Evolutionary conservation across 2,329 filamentous ascomycete genomes (phyloP).

Genomic region (Fusarium burgessii): DNA sequence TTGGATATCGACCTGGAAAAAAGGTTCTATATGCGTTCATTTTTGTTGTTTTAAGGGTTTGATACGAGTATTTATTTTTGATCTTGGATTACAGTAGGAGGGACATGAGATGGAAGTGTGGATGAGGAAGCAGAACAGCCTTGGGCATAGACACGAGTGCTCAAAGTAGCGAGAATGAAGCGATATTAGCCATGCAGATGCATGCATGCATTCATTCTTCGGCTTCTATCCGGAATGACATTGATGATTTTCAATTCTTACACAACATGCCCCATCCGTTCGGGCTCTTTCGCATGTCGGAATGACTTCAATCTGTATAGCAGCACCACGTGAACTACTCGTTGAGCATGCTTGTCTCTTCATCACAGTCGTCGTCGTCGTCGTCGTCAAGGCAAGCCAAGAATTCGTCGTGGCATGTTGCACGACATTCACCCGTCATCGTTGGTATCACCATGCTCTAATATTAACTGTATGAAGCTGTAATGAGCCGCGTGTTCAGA

Average conservation of each 20-base stretch:
- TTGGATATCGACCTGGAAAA: slow-evolving; percentile 36
- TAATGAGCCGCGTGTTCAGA: neutral
- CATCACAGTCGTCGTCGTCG: neutral
- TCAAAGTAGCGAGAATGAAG: neutral
- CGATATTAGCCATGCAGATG: slow-evolving; percentile 8
- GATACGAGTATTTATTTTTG: slow-evolving; percentile 2
- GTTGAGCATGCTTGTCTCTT: neutral
- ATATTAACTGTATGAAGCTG: neutral
- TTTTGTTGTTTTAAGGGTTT: slow-evolving; percentile 17
- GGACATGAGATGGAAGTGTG: neutral
- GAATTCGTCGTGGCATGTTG: neutral
- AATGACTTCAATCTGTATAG: neutral
- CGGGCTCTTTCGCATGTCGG: neutral
- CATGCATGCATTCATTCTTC: neutral
- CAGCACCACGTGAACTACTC: neutral
- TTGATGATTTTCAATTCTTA: neutral
- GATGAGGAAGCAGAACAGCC: neutral
- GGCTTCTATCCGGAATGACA: neutral
- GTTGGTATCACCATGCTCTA: neutral
- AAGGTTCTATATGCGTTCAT: slow-evolving; percentile 24
- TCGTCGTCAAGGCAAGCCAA: neutral
- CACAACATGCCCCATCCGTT: neutral
- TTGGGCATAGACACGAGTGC: slow-evolving; percentile 11
- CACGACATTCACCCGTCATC: neutral
- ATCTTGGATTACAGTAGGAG: neutral